Percentiles rank a stretch among this genome's conserved stretches.
Conservation (phyloP, 345 rosid genomes). For the Hevea brasiliensis region DNA sequence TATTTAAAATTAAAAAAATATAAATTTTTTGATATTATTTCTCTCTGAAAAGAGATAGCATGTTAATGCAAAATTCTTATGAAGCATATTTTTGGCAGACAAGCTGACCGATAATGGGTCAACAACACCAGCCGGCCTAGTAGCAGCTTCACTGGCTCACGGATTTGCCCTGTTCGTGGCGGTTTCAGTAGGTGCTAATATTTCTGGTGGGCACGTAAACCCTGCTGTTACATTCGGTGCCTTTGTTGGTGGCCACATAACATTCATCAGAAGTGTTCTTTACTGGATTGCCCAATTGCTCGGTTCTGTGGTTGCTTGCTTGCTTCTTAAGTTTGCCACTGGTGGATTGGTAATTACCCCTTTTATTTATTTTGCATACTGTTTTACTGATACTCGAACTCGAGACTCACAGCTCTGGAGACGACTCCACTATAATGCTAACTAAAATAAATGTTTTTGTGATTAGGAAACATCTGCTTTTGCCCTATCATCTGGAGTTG, state of each 20-base stretch:
- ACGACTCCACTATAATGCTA: too few species aligned
- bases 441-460: not conserved
- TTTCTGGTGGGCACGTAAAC: conserved; percentile 34
- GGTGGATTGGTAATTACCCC: conserved; percentile 27
- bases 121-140: conserved; percentile 28
- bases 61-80: not conserved
- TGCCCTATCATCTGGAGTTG: conserved; percentile 28
- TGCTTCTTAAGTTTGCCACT: conserved; percentile 34
- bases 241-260: conserved; percentile 34
- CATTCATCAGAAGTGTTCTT: conserved; percentile 20
- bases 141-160: conserved; percentile 34
- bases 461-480: conserved; percentile 30
- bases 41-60: too few species aligned
- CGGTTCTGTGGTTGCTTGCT: conserved; percentile 33
- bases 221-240: conserved; percentile 37
- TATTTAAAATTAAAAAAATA: too few species aligned
- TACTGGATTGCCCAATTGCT: conserved; percentile 34
- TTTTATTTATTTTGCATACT: not conserved
- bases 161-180: conserved; percentile 31
- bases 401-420: too few species aligned
- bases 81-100: conserved; percentile 28
- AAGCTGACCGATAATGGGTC: conserved; percentile 21
- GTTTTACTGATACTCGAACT: too few species aligned
- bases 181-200: conserved; percentile 33
- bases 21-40: too few species aligned